phyloP scores from a whole-genome alignment of 768 basidiomycete genomes.

The Pleurotus platypus region DNA sequence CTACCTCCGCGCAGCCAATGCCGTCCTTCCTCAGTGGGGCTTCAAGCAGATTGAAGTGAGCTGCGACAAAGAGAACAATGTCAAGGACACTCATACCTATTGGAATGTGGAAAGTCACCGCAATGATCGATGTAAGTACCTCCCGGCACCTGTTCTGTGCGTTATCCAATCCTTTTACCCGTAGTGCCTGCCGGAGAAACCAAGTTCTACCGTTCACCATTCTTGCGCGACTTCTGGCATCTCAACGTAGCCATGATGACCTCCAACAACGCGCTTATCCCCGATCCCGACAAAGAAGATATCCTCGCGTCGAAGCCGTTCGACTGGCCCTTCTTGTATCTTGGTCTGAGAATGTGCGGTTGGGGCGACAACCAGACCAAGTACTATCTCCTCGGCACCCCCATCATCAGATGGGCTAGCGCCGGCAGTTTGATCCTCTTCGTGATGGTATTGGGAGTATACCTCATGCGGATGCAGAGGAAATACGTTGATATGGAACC shows the following conservation, averaged over 20 bases:
- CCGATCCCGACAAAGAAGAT: slow-evolving; percentile 98
- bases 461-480: slow-evolving; percentile 80
- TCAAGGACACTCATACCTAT: slow-evolving; percentile 78
- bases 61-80: slow-evolving; percentile 86
- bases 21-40: slow-evolving; percentile 93
- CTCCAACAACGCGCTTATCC: slow-evolving; percentile 96
- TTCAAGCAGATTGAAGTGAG: slow-evolving; percentile 98
- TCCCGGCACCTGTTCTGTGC: slow-evolving; percentile 2
- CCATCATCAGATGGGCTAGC: slow-evolving; percentile 88
- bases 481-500: slow-evolving; percentile 91
- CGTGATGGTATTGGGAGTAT: slow-evolving; percentile 52
- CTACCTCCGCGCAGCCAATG: slow-evolving; percentile 87
- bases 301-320: slow-evolving; percentile 89
- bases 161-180: background rate
- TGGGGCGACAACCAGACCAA: slow-evolving; percentile 88
- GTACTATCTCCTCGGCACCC: slow-evolving; percentile 93
- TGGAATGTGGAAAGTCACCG: slow-evolving; percentile 99
- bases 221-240: slow-evolving; percentile 97
- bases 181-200: slow-evolving; percentile 80
- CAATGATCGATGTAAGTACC: slow-evolving; percentile 84
- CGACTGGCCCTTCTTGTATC: slow-evolving; percentile 90
- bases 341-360: slow-evolving; percentile 95
- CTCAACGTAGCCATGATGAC: slow-evolving; percentile 99
- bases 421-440: slow-evolving; percentile 60
- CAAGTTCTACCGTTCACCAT: slow-evolving; percentile 86